Conservation (phyloP, 345 rosid species). For the Mercurialis annua region DNA sequence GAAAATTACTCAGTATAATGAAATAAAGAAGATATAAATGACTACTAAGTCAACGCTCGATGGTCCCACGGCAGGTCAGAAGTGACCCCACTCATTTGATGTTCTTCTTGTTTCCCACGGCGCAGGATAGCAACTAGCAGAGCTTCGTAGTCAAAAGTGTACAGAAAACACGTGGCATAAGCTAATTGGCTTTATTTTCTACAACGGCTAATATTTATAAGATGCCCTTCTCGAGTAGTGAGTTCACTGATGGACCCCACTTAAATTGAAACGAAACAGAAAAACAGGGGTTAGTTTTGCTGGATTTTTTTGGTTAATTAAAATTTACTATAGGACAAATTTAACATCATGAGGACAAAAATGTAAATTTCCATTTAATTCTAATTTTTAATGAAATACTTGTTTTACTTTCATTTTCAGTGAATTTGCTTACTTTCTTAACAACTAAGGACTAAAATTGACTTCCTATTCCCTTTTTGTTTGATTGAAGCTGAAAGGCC, state of each 20-base stretch:
- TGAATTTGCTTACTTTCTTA: not conserved
- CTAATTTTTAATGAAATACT: not conserved
- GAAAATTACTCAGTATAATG: too few relatives aligned
- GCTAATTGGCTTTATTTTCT: not conserved
- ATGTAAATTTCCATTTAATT: too few relatives aligned
- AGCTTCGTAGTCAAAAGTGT: slow-evolving; percentile 14
- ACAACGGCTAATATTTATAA: slow-evolving; percentile 24
- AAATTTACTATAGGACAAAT: too few relatives aligned
- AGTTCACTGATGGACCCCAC: slow-evolving; percentile 17
- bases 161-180: slow-evolving; percentile 21
- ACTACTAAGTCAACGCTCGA: slow-evolving; percentile 24
- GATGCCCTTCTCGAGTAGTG: not conserved
- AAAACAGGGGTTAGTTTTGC: not conserved
- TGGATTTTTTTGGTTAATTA: too few relatives aligned
- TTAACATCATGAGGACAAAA: too few relatives aligned
- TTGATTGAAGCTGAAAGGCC: too few relatives aligned
- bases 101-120: slow-evolving; percentile 14
- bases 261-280: slow-evolving; percentile 11
- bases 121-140: slow-evolving; percentile 18
- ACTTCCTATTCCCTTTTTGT: not conserved
- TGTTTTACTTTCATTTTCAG: not conserved
- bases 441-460: not conserved
- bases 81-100: not conserved
- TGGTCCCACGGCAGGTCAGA: slow-evolving; percentile 16
- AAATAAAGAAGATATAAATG: too few relatives aligned